Percentiles rank a stretch among this genome's conserved stretches.
phyloP scores from a whole-genome alignment of 192 early-diverging fungal species.

The Linnemannia elongata region DNA sequence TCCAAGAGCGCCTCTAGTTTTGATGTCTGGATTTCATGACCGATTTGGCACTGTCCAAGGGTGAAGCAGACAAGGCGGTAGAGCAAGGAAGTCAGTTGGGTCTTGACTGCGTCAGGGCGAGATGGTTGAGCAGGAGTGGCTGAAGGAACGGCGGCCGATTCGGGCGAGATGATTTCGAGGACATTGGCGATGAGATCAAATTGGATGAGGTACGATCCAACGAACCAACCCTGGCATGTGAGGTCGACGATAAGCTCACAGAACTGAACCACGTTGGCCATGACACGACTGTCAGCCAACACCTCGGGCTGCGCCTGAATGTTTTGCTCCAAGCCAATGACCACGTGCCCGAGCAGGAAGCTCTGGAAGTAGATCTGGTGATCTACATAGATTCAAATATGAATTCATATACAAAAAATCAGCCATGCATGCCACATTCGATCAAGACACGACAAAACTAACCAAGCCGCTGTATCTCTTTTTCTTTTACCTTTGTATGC shows the following conservation, averaged over 20 bases:
- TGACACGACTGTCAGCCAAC: constrained; percentile 43
- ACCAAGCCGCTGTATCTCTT: not conserved
- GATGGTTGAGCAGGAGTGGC: constrained; percentile 53
- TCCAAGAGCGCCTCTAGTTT: constrained; percentile 59
- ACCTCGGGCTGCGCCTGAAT: constrained; percentile 49
- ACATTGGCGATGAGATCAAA: constrained; percentile 64
- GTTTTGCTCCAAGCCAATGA: constrained; percentile 51
- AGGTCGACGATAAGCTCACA: constrained; percentile 52
- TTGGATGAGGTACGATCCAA: constrained; percentile 48
- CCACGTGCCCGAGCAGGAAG: constrained; percentile 49
- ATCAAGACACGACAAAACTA: too few relatives aligned
- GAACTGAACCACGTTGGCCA: constrained; percentile 48
- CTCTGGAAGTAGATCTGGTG: constrained; percentile 54
- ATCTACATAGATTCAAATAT: constrained; percentile 17
- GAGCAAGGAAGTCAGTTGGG: constrained; percentile 52
- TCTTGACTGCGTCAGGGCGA: constrained; percentile 41
- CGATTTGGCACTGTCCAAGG: constrained; percentile 55
- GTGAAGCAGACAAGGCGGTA: constrained; percentile 69
- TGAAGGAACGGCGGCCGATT: constrained; percentile 18
- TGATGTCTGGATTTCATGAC: constrained; percentile 58
- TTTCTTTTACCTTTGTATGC: constrained; percentile 42
- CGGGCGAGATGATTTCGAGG: constrained; percentile 60
- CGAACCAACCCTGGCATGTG: constrained; percentile 52
- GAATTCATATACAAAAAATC: not conserved
- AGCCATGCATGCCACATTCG: not conserved